A percentile compares a stretch with the other conserved stretches of the same genome.
Evolutionary conservation across 306 rosid species (phyloP).

Genomic region (Delonix regia): DNA sequence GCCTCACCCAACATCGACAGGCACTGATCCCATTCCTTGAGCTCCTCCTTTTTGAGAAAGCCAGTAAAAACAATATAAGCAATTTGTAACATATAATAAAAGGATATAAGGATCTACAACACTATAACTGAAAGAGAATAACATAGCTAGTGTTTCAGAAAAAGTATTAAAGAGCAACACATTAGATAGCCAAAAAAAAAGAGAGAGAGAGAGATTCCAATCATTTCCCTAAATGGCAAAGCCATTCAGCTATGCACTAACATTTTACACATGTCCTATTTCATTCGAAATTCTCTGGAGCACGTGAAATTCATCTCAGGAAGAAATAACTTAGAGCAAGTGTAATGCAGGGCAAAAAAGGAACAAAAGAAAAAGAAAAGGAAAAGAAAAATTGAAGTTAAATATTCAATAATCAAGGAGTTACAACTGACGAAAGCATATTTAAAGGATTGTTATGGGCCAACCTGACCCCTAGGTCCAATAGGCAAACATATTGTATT

Average conservation of each 20-base stretch:
- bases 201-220: neutral
- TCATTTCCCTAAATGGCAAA: conserved; percentile 2
- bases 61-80: neutral
- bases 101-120: neutral
- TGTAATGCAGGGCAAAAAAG: neutral
- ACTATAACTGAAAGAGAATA: neutral
- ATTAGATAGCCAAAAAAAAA: neutral
- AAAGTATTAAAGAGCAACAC: neutral
- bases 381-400: neutral
- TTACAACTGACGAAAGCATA: neutral
- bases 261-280: neutral
- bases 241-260: neutral
- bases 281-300: neutral
- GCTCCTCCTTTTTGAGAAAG: conserved; percentile 64
- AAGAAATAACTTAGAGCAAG: neutral
- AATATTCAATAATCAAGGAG: neutral
- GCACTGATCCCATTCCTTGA: conserved; percentile 98
- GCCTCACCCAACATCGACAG: conserved; percentile 80
- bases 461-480: too few species aligned
- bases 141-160: neutral
- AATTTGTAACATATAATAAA: neutral
- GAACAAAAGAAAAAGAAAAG: neutral
- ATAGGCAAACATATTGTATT: too few species aligned
- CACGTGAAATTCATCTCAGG: neutral
- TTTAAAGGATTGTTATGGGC: too few species aligned